Conservation (phyloP, 2,329 filamentous ascomycete genomes). For the Penicillium hesseltinei region DNA sequence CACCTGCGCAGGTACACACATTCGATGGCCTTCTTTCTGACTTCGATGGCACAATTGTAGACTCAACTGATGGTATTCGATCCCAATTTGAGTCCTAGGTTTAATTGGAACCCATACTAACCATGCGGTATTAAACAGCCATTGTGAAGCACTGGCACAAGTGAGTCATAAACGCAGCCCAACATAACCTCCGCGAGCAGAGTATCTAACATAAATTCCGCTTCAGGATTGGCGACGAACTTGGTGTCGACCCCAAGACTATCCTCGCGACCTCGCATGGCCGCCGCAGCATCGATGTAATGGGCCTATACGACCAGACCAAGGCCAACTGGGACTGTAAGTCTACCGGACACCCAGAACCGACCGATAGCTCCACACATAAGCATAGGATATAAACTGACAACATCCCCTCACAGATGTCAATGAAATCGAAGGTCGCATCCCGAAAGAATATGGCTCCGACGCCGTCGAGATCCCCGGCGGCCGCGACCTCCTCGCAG, state of each 20-base stretch:
- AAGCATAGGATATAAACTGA: not conserved
- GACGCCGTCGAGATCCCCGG: slow-evolving; percentile 86
- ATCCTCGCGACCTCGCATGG: slow-evolving; percentile 93
- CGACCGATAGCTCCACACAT: not conserved
- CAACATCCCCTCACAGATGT: slow-evolving; percentile 60
- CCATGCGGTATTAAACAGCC: slow-evolving; percentile 51
- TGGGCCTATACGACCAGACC: slow-evolving; percentile 74
- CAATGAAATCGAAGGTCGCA: slow-evolving; percentile 69
- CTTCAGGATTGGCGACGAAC: slow-evolving; percentile 62
- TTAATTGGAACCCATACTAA: slow-evolving; percentile 51
- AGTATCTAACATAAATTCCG: not conserved
- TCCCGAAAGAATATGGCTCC: slow-evolving; percentile 72
- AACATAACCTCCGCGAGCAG: not conserved
- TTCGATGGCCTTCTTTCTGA: slow-evolving; percentile 49
- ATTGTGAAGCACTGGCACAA: slow-evolving; percentile 64
- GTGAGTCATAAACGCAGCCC: slow-evolving; percentile 40
- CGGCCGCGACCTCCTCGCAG: slow-evolving; percentile 66
- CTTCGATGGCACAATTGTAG: slow-evolving; percentile 50
- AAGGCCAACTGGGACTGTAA: slow-evolving; percentile 92
- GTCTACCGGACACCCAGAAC: slow-evolving; percentile 38
- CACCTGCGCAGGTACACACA: slow-evolving; percentile 37
- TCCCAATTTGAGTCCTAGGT: slow-evolving; percentile 15
- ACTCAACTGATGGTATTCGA: slow-evolving; percentile 45
- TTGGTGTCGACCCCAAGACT: slow-evolving; percentile 77
- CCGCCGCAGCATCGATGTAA: slow-evolving; percentile 79